Evolutionary conservation across 75 land plant genomes (phyloP).

Genomic region (Sequoia sempervirens): DNA sequence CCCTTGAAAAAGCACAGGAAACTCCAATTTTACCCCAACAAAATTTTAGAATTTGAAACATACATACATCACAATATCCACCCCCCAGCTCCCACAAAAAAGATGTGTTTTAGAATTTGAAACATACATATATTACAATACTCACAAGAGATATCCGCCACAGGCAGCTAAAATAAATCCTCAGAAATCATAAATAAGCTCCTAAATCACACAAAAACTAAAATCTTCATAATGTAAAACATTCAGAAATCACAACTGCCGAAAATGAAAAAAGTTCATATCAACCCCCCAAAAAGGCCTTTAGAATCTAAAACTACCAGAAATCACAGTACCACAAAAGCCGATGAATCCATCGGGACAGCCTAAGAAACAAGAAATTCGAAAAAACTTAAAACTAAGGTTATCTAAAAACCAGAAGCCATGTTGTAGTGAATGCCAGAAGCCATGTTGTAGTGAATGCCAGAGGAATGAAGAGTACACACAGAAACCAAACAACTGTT

Average conservation of each 20-base stretch:
- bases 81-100: neutral
- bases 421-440: neutral
- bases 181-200: neutral
- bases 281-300: neutral
- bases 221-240: too few species aligned
- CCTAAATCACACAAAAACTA: neutral
- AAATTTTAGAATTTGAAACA: neutral
- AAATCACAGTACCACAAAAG: neutral
- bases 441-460: conserved; percentile 2
- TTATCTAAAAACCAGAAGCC: neutral
- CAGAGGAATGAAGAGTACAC: neutral
- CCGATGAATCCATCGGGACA: neutral
- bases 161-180: neutral
- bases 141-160: neutral
- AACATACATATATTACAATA: neutral
- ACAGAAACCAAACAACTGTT: neutral
- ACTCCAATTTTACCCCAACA: neutral
- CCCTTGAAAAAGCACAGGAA: neutral
- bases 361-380: neutral
- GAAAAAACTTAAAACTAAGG: neutral
- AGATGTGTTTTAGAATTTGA: neutral
- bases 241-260: too few species aligned
- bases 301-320: neutral
- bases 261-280: too few species aligned
- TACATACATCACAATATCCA: neutral